Evolutionary conservation across 257 asterid species (phyloP), one percentile per base, ranked within the genome.

Genomic region (Solanum raphanifolium): DNA sequence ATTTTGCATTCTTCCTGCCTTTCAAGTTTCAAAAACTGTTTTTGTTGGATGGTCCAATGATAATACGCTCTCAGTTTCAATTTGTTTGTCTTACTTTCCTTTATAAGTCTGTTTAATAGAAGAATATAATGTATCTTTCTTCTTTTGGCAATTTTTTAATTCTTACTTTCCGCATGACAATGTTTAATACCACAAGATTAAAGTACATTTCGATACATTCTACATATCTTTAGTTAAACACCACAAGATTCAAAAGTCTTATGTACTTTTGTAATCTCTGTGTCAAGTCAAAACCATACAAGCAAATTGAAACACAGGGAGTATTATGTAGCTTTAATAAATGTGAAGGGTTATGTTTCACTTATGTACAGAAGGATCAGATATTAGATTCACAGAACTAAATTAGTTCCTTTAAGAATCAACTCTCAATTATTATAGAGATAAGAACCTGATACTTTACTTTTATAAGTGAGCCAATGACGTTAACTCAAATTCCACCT

Each of bases 381-480:
- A 46, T 31, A 71, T 38, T 25, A 86, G 91, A 89, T 90, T 86
- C 90, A 92, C 3, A 83, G 89, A 81, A 87, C 78, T 48, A 87
- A 88, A 86, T 84, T 43, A 43, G 73, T 89, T 91, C 92, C 87
- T 66, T 76, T 21, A 88, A 89, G 93, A 90, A 91, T 87, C 91
- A 86, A 69, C 65, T 87, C 87, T 86, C 72, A 91, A 83, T 87
- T 87, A 85, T 91, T 87, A 87, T 55, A 91, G 79, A 89, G 93
- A 94, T 89, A 92, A 91, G 96, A 92, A 93, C 91, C 91, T 38
- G 94, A 92, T 92, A 88, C 96, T 88, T 83, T 32, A 27, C 90
- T 90, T 89, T 91, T 73, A 52, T 41, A 68, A 85, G 62, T 83
- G 88, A 87, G 86, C 75, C 88, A 84, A 84, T 88, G 31, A 73